These are phyloP conservation scores for Collybia sordida DNA, from an alignment of 768 basidiomycete genomes.

Conservation along the genomic window DNA sequence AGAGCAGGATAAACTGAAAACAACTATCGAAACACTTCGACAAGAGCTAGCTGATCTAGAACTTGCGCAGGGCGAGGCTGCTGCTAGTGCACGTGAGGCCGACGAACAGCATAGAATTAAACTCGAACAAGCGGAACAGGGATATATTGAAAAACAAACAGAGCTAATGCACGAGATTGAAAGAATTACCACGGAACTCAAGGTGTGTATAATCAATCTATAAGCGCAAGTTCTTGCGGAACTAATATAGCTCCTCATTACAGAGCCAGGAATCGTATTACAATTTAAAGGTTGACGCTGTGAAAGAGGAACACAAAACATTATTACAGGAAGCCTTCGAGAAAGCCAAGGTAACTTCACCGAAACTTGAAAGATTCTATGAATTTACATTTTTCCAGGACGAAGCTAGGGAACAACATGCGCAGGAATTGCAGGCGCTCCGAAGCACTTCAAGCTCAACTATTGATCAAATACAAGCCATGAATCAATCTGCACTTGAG, in stretches of 20 bases:
- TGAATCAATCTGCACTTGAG: slow-evolving; percentile 61
- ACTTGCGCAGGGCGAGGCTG: slow-evolving; percentile 48
- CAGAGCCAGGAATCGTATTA: slow-evolving; percentile 74
- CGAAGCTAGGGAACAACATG: slow-evolving; percentile 70
- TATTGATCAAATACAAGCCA: slow-evolving; percentile 65
- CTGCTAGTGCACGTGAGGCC: slow-evolving; percentile 41
- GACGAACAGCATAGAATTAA: slow-evolving; percentile 45
- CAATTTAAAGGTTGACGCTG: slow-evolving; percentile 59
- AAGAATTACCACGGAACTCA: slow-evolving; percentile 57
- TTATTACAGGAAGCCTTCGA: slow-evolving; percentile 71
- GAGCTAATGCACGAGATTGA: slow-evolving; percentile 56
- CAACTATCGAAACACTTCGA: slow-evolving; percentile 45
- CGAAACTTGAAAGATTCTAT: not conserved
- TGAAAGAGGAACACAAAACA: slow-evolving; percentile 63
- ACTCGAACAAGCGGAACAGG: slow-evolving; percentile 53
- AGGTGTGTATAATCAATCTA: slow-evolving; percentile 52
- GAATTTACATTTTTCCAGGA: slow-evolving; percentile 36
- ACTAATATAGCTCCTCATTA: slow-evolving; percentile 8
- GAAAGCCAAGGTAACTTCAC: slow-evolving; percentile 64
- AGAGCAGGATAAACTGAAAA: slow-evolving; percentile 41
- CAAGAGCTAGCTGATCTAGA: slow-evolving; percentile 44
- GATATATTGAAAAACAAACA: slow-evolving; percentile 46
- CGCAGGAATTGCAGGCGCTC: slow-evolving; percentile 68
- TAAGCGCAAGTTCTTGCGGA: not conserved
- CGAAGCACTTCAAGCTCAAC: slow-evolving; percentile 65